Evolutionary conservation across 2,329 filamentous ascomycete genomes (phyloP).

Genomic region (Blumeriella jaapii): DNA sequence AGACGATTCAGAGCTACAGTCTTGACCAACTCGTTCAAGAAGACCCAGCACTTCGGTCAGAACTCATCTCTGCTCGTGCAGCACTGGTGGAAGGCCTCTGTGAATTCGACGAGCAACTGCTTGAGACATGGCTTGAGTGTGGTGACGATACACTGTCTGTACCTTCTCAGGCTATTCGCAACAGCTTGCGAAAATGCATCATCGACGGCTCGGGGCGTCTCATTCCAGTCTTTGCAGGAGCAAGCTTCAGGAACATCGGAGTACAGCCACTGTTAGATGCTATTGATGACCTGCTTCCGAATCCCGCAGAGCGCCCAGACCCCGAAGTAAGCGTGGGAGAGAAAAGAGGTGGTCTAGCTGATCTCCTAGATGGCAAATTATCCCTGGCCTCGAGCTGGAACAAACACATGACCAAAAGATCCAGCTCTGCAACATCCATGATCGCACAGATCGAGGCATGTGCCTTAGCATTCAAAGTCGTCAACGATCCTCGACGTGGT

Average conservation of each 20-base stretch:
- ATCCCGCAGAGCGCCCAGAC: slow-evolving; percentile 68
- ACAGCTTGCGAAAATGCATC: slow-evolving; percentile 63
- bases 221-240: slow-evolving; percentile 80
- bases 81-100: slow-evolving; percentile 75
- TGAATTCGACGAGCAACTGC: slow-evolving; percentile 76
- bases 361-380: slow-evolving; percentile 35
- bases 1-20: slow-evolving; percentile 43
- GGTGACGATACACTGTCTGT: slow-evolving; percentile 63
- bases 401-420: slow-evolving; percentile 27
- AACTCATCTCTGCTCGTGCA: slow-evolving; percentile 64
- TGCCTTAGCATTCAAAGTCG: slow-evolving; percentile 81
- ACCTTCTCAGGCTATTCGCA: slow-evolving; percentile 51
- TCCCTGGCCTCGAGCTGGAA: slow-evolving; percentile 28
- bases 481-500: slow-evolving; percentile 74
- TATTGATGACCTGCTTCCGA: slow-evolving; percentile 77
- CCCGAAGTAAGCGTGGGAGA: slow-evolving; percentile 60
- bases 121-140: slow-evolving; percentile 71
- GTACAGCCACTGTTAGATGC: slow-evolving; percentile 87
- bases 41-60: slow-evolving; percentile 42
- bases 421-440: slow-evolving; percentile 31
- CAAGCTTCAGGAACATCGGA: slow-evolving; percentile 87
- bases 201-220: slow-evolving; percentile 56
- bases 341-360: slow-evolving; percentile 41
- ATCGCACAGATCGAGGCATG: slow-evolving; percentile 47
- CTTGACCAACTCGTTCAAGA: slow-evolving; percentile 40